Evolutionary conservation across 2,329 filamentous ascomycete genomes (phyloP), one percentile per base, ranked within the genome.

Genomic region (Scolecobasidium constrictum): DNA sequence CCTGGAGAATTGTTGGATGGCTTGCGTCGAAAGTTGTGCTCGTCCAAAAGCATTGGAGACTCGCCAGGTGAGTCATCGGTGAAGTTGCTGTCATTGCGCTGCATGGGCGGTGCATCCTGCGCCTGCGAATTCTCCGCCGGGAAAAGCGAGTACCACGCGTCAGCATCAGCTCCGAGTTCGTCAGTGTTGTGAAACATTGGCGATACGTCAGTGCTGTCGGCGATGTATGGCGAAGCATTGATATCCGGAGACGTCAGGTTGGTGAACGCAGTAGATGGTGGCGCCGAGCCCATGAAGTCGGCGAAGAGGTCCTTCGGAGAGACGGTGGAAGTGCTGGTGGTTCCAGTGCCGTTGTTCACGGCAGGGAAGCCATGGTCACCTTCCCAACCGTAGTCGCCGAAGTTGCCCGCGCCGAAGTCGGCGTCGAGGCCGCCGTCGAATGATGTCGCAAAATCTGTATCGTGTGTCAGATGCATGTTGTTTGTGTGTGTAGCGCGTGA

Each of bases 251-350:
- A 92, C 45, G 86, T 94, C 62, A 94, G 58, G 49, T 86, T 79
- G 26, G 87, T 94, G 57, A 92, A 78, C 23, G 84, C 79, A 37
- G 81, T 73, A 2, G 87, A 94, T 56, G 85, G 85, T 21, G 87
- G 87, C 28, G 86, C 78, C 48, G 86, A 93, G 57, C 77, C 69
- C 69, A 54, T 26, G 35, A 26, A 17, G 19, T 84, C 77, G 51
- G 78, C 75, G 53, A 88, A 69, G 50, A 94, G 70, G 55, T 94
- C 86, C 61, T 84, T 81, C 16, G 87, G 87, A 48, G 87, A 94
- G 48, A 94, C 75, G 34, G 87, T 94, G 46, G 59, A 61, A 40
- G 54, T 53, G 22, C 61, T 60, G 43, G 57, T 49, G 28, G 53
- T 53, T 47, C 55, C 52, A 37, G 64, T 57, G 48, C 61, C 55